These are phyloP conservation scores for Fistulinella staudtii DNA, from an alignment of 1,284 basidiomycete genomes.

Conservation along the genomic window DNA sequence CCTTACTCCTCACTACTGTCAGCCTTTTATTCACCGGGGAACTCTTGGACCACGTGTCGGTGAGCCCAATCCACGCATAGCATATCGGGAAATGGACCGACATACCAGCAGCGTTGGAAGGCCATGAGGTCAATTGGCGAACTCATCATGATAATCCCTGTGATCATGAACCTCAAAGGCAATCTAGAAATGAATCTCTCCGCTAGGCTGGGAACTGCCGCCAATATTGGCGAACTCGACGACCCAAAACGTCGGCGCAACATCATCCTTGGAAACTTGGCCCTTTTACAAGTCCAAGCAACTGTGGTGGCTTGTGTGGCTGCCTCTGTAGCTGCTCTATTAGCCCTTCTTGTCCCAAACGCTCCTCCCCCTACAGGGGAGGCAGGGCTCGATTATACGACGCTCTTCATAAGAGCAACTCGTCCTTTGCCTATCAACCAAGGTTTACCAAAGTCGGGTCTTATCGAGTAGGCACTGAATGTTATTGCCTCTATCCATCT, in stretches of 20 bases:
- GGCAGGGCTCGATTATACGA: constrained; percentile 8
- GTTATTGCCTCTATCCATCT: constrained; percentile 8
- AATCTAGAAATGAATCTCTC: constrained; percentile 95
- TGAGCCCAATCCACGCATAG: constrained; percentile 37
- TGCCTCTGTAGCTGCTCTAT: constrained; percentile 71
- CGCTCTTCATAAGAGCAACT: constrained; percentile 25
- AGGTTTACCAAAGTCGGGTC: constrained; percentile 41
- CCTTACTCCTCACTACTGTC: constrained; percentile 66
- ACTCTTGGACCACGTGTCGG: constrained; percentile 81
- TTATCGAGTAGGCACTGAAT: constrained; percentile 47
- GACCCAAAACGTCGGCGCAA: constrained; percentile 58
- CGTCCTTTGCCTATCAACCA: constrained; percentile 28
- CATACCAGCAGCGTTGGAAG: constrained; percentile 68
- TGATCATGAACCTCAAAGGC: constrained; percentile 93
- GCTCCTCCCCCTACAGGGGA: constrained; percentile 10
- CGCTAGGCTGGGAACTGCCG: constrained; percentile 70
- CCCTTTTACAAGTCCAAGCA: constrained; percentile 91
- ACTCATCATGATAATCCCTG: constrained; percentile 94
- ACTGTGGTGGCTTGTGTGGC: constrained; percentile 87
- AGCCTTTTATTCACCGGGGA: constrained; percentile 86
- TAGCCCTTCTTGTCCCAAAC: constrained; percentile 63
- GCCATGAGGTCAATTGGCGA: constrained; percentile 91
- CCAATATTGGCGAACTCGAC: constrained; percentile 88
- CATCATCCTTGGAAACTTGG: constrained; percentile 80
- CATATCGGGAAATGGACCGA: constrained; percentile 4